phyloP scores from a whole-genome alignment of 2,329 filamentous ascomycete genomes.

The Colletotrichum trifolii region DNA sequence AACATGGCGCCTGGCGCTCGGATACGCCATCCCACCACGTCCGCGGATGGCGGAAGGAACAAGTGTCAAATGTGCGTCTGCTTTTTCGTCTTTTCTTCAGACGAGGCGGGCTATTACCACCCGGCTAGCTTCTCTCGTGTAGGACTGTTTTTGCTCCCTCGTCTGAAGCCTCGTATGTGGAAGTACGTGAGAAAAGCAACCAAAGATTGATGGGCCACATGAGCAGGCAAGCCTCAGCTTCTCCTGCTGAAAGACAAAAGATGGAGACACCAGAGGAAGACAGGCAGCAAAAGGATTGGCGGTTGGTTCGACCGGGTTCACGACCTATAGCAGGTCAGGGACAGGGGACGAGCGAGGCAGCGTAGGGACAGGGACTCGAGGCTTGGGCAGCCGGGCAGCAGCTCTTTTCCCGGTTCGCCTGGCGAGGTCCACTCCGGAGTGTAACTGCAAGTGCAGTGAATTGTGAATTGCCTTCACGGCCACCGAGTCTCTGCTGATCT shows the following conservation, averaged over 20 bases:
- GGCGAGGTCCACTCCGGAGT: too few relatives aligned
- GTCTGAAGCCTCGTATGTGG: neutral
- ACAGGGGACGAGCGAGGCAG: conserved; percentile 9
- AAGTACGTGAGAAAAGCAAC: too few relatives aligned
- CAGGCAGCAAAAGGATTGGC: conserved; percentile 3
- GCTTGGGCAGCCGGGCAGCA: neutral
- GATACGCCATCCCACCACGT: neutral
- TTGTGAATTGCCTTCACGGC: too few relatives aligned
- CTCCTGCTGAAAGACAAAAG: conserved; percentile 1
- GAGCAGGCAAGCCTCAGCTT: neutral
- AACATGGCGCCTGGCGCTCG: neutral
- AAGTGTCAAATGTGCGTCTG: conserved; percentile 4
- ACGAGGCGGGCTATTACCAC: neutral
- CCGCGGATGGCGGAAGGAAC: conserved; percentile 2
- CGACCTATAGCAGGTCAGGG: conserved; percentile 14
- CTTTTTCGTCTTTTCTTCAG: conserved; percentile 1
- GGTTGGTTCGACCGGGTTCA: conserved; percentile 15
- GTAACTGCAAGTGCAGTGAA: too few relatives aligned
- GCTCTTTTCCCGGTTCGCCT: conserved; percentile 8
- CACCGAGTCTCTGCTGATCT: too few relatives aligned
- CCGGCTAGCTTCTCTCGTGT: too few relatives aligned
- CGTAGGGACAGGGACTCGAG: conserved; percentile 4
- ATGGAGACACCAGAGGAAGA: conserved; percentile 2
- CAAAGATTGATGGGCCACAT: neutral
- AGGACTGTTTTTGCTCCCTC: neutral